These are phyloP conservation scores for Fusarium scirpi DNA, from an alignment of 2,329 filamentous ascomycete genomes.

Conservation along the genomic window DNA sequence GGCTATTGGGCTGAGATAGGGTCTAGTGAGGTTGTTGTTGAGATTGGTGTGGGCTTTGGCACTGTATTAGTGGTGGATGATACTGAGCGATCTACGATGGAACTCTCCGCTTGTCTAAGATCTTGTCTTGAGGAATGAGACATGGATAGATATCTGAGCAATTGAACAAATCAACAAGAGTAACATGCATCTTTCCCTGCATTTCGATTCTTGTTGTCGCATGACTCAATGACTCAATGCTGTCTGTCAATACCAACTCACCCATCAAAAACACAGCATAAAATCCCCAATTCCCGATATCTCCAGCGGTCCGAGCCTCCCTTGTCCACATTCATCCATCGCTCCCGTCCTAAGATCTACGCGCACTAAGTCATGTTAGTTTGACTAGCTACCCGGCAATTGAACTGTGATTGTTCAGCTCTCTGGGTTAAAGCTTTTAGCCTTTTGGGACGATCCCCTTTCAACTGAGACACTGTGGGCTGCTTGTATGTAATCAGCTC, in stretches of 20 bases:
- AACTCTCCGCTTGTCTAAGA: constrained; percentile 13
- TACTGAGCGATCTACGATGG: background rate
- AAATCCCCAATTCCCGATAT: background rate
- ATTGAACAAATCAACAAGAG: background rate
- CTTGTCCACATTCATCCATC: background rate
- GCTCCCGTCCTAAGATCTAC: background rate
- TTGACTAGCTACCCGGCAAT: constrained; percentile 10
- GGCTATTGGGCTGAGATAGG: constrained; percentile 2
- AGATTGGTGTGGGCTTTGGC: background rate
- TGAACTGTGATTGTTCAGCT: background rate
- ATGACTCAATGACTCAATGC: background rate
- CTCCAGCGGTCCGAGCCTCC: constrained; percentile 20
- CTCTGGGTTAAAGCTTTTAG: background rate
- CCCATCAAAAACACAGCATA: background rate
- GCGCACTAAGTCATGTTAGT: background rate
- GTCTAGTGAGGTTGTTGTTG: background rate
- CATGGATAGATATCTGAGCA: constrained; percentile 2
- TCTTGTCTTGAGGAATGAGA: constrained; percentile 9
- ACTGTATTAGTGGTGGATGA: constrained; percentile 1
- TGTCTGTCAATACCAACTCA: background rate
- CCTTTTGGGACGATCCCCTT: background rate
- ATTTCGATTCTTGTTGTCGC: background rate
- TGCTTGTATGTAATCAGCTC: constrained; percentile 4
- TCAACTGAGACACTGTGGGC: constrained; percentile 29
- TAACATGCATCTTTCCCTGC: background rate